phyloP scores from a whole-genome alignment of 371 early-diverging fungal species.

The Zopfochytrium polystomum region DNA sequence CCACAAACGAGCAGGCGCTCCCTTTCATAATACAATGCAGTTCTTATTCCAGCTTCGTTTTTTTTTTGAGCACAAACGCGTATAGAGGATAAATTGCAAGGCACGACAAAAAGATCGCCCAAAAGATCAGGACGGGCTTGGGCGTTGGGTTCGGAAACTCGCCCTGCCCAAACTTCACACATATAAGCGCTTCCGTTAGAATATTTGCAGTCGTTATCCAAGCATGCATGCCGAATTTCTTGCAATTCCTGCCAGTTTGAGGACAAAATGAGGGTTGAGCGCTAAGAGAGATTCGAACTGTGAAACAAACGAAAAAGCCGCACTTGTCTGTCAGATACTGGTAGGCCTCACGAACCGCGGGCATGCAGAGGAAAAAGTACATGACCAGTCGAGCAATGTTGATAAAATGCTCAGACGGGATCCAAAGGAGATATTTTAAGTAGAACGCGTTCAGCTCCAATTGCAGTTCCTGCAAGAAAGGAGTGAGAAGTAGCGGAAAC shows the following conservation, averaged over 20 bases:
- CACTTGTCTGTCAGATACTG: conserved; percentile 79
- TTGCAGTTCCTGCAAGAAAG: conserved; percentile 48
- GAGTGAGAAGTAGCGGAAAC: conserved; percentile 3
- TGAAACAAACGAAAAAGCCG: background rate
- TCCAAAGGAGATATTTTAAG: conserved; percentile 87
- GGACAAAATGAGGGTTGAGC: conserved; percentile 6
- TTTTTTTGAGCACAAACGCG: no score
- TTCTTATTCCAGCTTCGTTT: no score
- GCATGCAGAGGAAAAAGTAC: conserved; percentile 79
- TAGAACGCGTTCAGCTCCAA: conserved; percentile 92
- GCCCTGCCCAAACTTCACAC: conserved; percentile 81
- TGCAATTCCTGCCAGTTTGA: conserved; percentile 38
- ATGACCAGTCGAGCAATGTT: conserved; percentile 76
- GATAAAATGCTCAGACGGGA: conserved; percentile 86
- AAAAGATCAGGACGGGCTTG: conserved; percentile 66
- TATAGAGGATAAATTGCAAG: no score
- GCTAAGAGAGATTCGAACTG: background rate
- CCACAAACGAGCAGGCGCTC: no score
- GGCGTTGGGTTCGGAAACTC: conserved; percentile 85
- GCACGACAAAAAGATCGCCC: conserved; percentile 76
- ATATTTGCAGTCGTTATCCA: conserved; percentile 88
- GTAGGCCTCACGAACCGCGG: conserved; percentile 86
- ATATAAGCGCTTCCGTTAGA: conserved; percentile 83
- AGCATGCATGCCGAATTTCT: conserved; percentile 56
- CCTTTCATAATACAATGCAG: no score